phyloP scores from a whole-genome alignment of 1,139 yeast genomes.

The Taphrina deformans region DNA sequence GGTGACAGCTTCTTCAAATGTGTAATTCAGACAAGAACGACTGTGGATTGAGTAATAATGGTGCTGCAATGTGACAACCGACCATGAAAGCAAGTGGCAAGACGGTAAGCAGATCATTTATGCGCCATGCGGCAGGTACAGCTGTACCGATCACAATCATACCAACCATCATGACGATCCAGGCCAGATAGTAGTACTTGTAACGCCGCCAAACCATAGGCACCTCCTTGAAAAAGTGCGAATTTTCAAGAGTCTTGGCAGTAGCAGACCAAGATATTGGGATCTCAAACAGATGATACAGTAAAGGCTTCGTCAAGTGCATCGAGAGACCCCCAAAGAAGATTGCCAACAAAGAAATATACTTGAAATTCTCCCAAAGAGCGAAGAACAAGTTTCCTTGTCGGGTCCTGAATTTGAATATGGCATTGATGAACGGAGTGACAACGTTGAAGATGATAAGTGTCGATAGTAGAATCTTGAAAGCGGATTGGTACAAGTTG shows the following conservation, averaged over 20 bases:
- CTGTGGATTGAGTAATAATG: slow-evolving; percentile 25
- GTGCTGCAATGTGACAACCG: slow-evolving; percentile 20
- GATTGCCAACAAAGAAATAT: slow-evolving; percentile 34
- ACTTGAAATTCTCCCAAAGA: slow-evolving; percentile 35
- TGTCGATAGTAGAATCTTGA: slow-evolving; percentile 36
- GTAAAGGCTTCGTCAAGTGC: slow-evolving; percentile 36
- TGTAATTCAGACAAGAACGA: slow-evolving; percentile 26
- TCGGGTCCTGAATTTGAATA: slow-evolving; percentile 36
- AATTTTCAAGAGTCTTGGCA: slow-evolving; percentile 37
- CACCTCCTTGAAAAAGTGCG: slow-evolving; percentile 38
- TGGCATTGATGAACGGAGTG: slow-evolving; percentile 36
- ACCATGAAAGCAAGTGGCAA: slow-evolving; percentile 23
- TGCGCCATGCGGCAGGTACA: slow-evolving; percentile 38
- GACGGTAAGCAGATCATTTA: slow-evolving; percentile 32
- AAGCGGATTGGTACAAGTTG: slow-evolving; percentile 36
- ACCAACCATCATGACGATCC: neutral
- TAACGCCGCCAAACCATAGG: slow-evolving; percentile 35
- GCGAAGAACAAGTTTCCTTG: slow-evolving; percentile 34
- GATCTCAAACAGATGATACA: slow-evolving; percentile 36
- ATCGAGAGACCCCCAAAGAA: slow-evolving; percentile 38
- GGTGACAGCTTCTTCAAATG: slow-evolving; percentile 2
- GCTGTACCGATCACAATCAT: slow-evolving; percentile 35
- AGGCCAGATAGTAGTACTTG: slow-evolving; percentile 11
- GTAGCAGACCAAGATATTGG: slow-evolving; percentile 39
- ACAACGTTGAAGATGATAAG: slow-evolving; percentile 37